phyloP scores from a whole-genome alignment of 2,329 filamentous ascomycete genomes.

The Ploettnerulaceae sp. region DNA sequence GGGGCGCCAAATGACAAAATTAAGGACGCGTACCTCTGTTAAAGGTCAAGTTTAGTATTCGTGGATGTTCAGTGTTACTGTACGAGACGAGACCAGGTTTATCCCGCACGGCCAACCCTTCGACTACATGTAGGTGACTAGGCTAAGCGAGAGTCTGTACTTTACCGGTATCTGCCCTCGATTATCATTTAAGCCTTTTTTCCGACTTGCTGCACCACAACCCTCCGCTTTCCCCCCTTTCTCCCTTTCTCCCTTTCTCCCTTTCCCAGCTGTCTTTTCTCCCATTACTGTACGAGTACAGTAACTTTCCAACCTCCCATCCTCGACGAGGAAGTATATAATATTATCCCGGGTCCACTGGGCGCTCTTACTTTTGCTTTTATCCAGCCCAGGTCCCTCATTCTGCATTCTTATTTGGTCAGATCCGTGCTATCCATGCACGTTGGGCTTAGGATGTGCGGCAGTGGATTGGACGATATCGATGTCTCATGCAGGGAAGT shows the following conservation, averaged over 20 bases:
- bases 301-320: too few species aligned
- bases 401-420: constrained; percentile 14
- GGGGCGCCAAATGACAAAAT: not conserved
- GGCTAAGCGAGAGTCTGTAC: too few species aligned
- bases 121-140: too few species aligned
- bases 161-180: too few species aligned
- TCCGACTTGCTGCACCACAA: constrained; percentile 3
- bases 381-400: constrained; percentile 14
- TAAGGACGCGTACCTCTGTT: not conserved
- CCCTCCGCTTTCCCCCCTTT: not conserved
- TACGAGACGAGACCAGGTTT: too few species aligned
- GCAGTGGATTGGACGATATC: constrained; percentile 19
- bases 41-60: too few species aligned
- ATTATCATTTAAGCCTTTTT: not conserved
- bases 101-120: too few species aligned
- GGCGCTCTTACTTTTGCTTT: constrained; percentile 19
- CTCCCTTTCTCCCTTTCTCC: too few species aligned
- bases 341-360: too few species aligned
- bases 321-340: too few species aligned
- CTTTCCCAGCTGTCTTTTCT: too few species aligned
- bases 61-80: not conserved
- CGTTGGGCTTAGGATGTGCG: constrained; percentile 2
- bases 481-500: constrained; percentile 24
- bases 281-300: too few species aligned
- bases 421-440: constrained; percentile 11